Percentiles rank a stretch among this genome's conserved stretches.
Evolutionary conservation across 768 basidiomycete species (phyloP).

Genomic region (Trichaptum fuscoviolaceum): DNA sequence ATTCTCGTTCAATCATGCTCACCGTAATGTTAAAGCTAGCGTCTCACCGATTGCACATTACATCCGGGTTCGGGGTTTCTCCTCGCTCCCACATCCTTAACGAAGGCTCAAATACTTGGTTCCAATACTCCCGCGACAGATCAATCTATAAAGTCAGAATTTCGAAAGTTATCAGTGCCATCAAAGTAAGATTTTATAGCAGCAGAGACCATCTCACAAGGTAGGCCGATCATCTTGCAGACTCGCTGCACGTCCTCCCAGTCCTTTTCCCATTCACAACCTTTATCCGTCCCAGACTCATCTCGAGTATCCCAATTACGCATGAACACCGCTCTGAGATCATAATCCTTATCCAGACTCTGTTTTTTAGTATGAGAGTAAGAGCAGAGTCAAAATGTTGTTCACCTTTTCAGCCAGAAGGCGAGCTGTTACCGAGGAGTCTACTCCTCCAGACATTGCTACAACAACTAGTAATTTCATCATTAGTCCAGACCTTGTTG

Average conservation of each 20-base stretch:
- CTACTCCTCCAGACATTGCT: constrained; percentile 94
- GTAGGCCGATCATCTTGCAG: constrained; percentile 65
- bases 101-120: constrained; percentile 83
- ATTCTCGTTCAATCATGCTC: constrained; percentile 5
- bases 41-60: constrained; percentile 80
- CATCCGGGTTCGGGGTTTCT: constrained; percentile 86
- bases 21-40: background rate
- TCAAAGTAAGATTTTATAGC: constrained; percentile 9
- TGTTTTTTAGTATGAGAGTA: constrained; percentile 26
- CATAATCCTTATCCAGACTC: constrained; percentile 57
- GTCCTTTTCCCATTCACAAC: constrained; percentile 95
- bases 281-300: constrained; percentile 70
- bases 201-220: constrained; percentile 60
- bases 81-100: constrained; percentile 73
- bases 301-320: constrained; percentile 92
- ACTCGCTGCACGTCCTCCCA: constrained; percentile 88
- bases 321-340: constrained; percentile 90
- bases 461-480: constrained; percentile 56
- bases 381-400: constrained; percentile 5
- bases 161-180: background rate
- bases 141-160: constrained; percentile 52
- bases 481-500: background rate
- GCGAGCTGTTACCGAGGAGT: constrained; percentile 85
- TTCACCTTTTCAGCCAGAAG: constrained; percentile 63
- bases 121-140: constrained; percentile 89